Conservation (phyloP, 2,329 filamentous ascomycete genomes). For the Emergomyces pasteurianus region DNA sequence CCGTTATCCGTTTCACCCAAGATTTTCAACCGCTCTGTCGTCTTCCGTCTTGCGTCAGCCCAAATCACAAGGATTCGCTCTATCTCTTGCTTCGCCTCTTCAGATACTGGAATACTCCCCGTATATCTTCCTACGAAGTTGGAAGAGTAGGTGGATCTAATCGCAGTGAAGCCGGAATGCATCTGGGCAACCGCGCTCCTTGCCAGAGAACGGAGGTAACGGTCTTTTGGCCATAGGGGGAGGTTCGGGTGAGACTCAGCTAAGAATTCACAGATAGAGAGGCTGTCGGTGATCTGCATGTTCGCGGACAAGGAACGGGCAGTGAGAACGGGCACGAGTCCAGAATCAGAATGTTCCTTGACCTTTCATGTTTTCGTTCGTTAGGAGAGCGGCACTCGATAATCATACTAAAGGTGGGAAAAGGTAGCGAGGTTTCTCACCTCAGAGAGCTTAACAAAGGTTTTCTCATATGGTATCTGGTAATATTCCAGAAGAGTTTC, state of each 20-base stretch:
- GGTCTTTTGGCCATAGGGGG: constrained; percentile 22
- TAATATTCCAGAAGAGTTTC: constrained; percentile 25
- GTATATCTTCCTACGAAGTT: constrained; percentile 23
- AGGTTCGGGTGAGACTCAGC: constrained; percentile 21
- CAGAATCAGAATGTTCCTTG: constrained; percentile 17
- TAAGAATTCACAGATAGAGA: constrained; percentile 24
- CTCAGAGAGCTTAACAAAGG: constrained; percentile 17
- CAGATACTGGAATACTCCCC: constrained; percentile 19
- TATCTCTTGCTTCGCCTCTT: constrained; percentile 17
- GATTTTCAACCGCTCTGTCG: constrained; percentile 14
- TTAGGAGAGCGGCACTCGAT: not conserved
- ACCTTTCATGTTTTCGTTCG: constrained; percentile 12
- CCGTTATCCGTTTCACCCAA: constrained; percentile 19
- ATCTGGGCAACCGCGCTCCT: constrained; percentile 23
- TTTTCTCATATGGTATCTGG: constrained; percentile 18
- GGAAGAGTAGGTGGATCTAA: constrained; percentile 17
- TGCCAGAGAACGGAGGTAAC: constrained; percentile 21
- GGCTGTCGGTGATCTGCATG: constrained; percentile 18
- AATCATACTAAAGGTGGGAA: not conserved
- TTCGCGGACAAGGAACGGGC: constrained; percentile 13
- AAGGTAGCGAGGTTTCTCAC: constrained; percentile 8
- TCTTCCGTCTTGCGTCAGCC: constrained; percentile 16
- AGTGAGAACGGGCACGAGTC: constrained; percentile 20
- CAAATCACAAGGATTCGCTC: constrained; percentile 18
- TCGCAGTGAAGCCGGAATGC: constrained; percentile 21